These are phyloP conservation scores for Diversispora epigaea DNA, from an alignment of 192 early-diverging fungal genomes.

Conservation along the genomic window DNA sequence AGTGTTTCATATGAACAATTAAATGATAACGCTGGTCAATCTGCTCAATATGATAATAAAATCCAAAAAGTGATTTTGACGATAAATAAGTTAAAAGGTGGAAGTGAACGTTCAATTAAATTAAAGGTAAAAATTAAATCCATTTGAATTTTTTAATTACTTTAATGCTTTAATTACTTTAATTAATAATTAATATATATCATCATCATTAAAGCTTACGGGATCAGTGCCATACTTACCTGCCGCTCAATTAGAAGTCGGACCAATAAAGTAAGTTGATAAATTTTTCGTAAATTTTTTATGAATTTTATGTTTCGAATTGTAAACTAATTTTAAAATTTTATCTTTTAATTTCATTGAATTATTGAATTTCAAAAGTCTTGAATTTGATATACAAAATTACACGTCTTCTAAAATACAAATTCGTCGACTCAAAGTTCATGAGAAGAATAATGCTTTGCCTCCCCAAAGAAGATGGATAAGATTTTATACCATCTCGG, in stretches of 20 bases:
- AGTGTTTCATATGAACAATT: neutral
- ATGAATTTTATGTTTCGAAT: too few species aligned
- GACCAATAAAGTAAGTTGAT: slow-evolving; percentile 17
- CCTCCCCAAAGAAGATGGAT: slow-evolving; percentile 27
- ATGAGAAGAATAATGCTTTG: slow-evolving; percentile 25
- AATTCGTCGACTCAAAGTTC: slow-evolving; percentile 22
- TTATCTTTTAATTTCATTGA: neutral
- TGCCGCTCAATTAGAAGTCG: slow-evolving; percentile 5
- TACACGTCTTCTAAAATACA: slow-evolving; percentile 28
- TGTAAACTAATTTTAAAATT: too few species aligned
- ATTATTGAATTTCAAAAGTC: slow-evolving; percentile 6
- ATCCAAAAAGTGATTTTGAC: slow-evolving; percentile 14
- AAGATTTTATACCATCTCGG: slow-evolving; percentile 24
- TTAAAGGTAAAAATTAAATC: slow-evolving; percentile 4
- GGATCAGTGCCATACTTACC: neutral
- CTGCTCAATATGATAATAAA: slow-evolving; percentile 9
- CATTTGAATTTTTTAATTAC: too few species aligned
- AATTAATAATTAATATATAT: neutral
- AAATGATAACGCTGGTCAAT: neutral
- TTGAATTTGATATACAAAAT: slow-evolving; percentile 32
- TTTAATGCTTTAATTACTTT: neutral
- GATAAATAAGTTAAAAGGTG: slow-evolving; percentile 20
- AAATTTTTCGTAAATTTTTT: neutral
- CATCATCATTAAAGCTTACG: slow-evolving; percentile 2
- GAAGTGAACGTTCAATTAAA: slow-evolving; percentile 9